phyloP scores from a whole-genome alignment of 208 protist species.

The Trypanosoma mega region DNA sequence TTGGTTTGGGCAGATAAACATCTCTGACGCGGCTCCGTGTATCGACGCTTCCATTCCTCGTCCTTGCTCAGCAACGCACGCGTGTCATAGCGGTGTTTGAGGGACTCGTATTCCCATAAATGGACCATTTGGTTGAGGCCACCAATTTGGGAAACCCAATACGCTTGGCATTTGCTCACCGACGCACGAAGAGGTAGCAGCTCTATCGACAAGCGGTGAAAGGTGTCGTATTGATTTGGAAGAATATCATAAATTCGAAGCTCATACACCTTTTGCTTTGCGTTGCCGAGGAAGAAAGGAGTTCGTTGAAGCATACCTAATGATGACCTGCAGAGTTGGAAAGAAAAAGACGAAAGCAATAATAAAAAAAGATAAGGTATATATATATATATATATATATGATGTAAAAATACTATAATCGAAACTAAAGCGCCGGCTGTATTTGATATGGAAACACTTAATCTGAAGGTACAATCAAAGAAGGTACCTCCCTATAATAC shows the following conservation, averaged over 20 bases:
- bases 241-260: conserved; percentile 55
- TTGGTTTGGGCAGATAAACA: conserved; percentile 51
- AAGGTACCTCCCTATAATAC: too few relatives aligned
- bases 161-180: conserved; percentile 51
- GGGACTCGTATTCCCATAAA: conserved; percentile 76
- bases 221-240: conserved; percentile 57
- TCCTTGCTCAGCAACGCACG: conserved; percentile 49
- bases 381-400: conserved; percentile 5
- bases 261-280: conserved; percentile 57
- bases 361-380: neutral
- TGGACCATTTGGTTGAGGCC: conserved; percentile 68
- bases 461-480: too few relatives aligned
- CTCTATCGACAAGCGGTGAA: conserved; percentile 54
- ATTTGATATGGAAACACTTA: too few relatives aligned
- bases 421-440: too few relatives aligned
- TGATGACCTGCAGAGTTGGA: neutral
- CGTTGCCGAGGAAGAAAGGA: conserved; percentile 5
- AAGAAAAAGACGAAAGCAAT: neutral
- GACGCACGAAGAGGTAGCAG: conserved; percentile 46
- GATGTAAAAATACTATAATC: neutral
- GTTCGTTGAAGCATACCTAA: conserved; percentile 43
- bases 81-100: conserved; percentile 68
- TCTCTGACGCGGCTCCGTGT: conserved; percentile 30
- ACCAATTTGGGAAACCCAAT: conserved; percentile 79
- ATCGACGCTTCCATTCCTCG: conserved; percentile 58